phyloP scores from a whole-genome alignment of 441 rosid genomes.

The Theobroma grandiflorum region DNA sequence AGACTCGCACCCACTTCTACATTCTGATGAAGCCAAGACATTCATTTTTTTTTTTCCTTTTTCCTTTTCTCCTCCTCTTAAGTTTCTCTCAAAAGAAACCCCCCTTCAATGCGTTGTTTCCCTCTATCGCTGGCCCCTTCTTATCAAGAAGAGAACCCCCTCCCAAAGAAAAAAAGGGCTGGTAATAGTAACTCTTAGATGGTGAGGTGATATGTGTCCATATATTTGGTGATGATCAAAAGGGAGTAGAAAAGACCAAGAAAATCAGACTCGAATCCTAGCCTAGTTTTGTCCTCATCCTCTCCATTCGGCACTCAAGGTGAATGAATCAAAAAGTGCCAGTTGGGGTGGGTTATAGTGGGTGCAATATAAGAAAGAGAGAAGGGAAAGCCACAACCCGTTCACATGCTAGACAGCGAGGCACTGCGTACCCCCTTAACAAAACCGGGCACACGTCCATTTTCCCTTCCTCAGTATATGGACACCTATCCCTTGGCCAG shows the following conservation, averaged over 20 bases:
- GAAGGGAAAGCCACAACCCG: constrained; percentile 35
- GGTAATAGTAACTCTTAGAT: neutral
- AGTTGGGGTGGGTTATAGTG: constrained; percentile 46
- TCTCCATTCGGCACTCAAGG: constrained; percentile 27
- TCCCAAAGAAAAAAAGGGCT: neutral
- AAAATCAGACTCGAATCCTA: constrained; percentile 42
- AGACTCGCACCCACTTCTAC: constrained; percentile 88
- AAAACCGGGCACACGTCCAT: constrained; percentile 53
- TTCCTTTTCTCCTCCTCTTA: neutral
- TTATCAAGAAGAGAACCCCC: neutral
- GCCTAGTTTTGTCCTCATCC: constrained; percentile 44
- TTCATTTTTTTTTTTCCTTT: constrained; percentile 40
- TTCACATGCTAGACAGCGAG: constrained; percentile 78
- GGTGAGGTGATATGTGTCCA: constrained; percentile 8
- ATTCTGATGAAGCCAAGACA: constrained; percentile 51
- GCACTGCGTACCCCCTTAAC: constrained; percentile 58
- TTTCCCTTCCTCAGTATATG: constrained; percentile 43
- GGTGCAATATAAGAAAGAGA: constrained; percentile 33
- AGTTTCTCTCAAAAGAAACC: neutral
- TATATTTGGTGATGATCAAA: constrained; percentile 16
- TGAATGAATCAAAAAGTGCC: constrained; percentile 48
- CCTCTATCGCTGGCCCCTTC: constrained; percentile 10
- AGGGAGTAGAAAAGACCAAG: constrained; percentile 29
- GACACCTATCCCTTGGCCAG: constrained; percentile 37
- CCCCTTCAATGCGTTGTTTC: neutral